Base-by-base conservation (phyloP, 192 early-diverging fungal genomes). In the Physocladia obscura region DNA sequence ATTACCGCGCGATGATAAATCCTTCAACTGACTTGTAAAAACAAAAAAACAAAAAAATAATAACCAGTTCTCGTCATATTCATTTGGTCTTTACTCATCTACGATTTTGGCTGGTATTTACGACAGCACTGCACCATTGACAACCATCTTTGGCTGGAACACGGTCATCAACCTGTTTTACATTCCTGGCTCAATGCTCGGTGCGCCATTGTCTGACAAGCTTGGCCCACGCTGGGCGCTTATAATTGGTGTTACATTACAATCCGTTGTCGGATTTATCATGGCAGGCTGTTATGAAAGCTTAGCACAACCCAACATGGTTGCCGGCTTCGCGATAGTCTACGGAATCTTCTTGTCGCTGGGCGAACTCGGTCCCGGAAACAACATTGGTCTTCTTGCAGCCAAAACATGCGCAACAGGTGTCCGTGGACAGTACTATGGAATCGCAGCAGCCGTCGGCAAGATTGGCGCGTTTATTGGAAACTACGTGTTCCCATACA, bases 361-460 rank as follows among this genome's bases (percentile, higher is more conserved):
- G 44, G 67, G 67, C 1, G 67, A 69, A 48, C 32, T 69, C n/a
- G 67, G 67, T 2, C 67, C 67, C 58, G 67, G 67, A 24, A 58
- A 49, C 17, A 30, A 47, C 44, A 57, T 55, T 13, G 19, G 24
- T 29, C 15, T 69, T 21, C 40, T 69, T 34, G 49, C 49, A 30
- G 21, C 67, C 8, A 22, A 21, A 3, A 38, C 51, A 37, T 55
- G 49, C 32, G 54, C 67, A 4, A 58, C 67, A 2, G 49, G 54
- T n/a, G 50, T 69, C 35, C 67, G 67, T 34, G 67, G 67, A 40
- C 67, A 57, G n/a, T 69, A 47, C 51, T 55, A 32, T 54, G 67
- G 67, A 13, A 24, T 69, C 40, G 67, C 67, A 34, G 49, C 67
- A 2, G 67, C 67, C 8, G 24, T 69, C 1, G 67, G 67, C 11